A percentile compares a stretch with the other conserved stretches of the same genome.
These are phyloP conservation scores for Eimeria brunetti DNA, from an alignment of 169 alveolate species.

Conservation along the genomic window DNA sequence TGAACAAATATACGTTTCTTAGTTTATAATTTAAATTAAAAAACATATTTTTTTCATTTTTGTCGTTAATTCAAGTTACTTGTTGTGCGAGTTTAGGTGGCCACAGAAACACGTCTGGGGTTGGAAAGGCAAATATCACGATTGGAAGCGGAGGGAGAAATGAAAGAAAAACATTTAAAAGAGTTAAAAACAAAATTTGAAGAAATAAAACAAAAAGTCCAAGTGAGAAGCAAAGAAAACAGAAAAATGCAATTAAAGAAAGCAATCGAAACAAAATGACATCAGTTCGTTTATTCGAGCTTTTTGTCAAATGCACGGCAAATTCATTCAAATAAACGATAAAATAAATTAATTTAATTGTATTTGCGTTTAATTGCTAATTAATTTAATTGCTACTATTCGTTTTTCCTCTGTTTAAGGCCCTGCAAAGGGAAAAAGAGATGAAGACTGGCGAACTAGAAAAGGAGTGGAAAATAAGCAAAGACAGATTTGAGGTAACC, in stretches of 20 bases:
- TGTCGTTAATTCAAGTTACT: too few species aligned
- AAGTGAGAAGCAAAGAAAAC: not conserved
- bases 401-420: not conserved
- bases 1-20: too few species aligned
- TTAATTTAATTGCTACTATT: too few species aligned
- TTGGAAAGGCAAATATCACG: not conserved
- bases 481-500: not conserved
- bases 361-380: too few species aligned
- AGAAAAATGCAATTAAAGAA: not conserved
- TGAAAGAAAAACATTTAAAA: not conserved
- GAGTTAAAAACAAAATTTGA: not conserved
- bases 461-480: not conserved
- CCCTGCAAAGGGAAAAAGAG: not conserved
- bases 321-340: too few species aligned
- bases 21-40: not conserved
- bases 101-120: not conserved
- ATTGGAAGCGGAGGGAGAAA: constrained; percentile 12
- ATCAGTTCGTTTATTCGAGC: too few species aligned
- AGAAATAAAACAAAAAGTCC: not conserved
- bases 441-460: not conserved
- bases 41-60: not conserved
- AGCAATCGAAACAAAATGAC: not conserved
- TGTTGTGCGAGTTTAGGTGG: not conserved
- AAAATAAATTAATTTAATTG: too few species aligned
- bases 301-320: too few species aligned